Base-by-base conservation (phyloP, 352 stramenopile species). In the Globisporangium middletonii region DNA sequence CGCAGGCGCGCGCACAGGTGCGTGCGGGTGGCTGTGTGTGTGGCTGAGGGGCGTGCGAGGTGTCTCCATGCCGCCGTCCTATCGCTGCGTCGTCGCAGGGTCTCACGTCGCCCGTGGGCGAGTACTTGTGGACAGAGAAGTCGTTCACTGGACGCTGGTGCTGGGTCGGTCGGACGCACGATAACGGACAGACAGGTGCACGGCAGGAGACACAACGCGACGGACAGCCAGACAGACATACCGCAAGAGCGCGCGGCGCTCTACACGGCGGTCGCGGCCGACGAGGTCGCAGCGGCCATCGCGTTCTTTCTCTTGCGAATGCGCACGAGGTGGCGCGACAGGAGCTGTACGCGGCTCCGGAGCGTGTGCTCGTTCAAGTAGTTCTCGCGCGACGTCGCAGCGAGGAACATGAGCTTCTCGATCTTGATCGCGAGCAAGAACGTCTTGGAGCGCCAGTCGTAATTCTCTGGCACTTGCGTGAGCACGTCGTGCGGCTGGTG, bases 371-470 rank as follows among this genome's bases (percentile, higher is more conserved):
- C 69, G 64, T 88, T 72, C 47, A 85, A 48, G 65, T 88, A 88
- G 62, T 71, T 82, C 63, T 88, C 74, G 7, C 68, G 70, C 18
- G 77, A 82, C 41, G 67, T 62, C 5, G 77, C 74, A 0, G 75
- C 60, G 49, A 76, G 58, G 59, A 88, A 88, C 63, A 88, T 78
- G 67, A 88, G 68, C 16, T 72, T 68, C 51, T 88, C 77, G 56
- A 88, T 76, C 64, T 88, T 88, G 71, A 88, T 72, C 26, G 77
- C 74, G 50, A 88, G 62, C 45, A 72, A 70, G 59, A 88, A 85
- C 18, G 75, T 85, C 69, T 85, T 88, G 57, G 72, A 77, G 49
- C 64, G 57, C 77, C 77, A 88, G 62, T 85, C 70, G 46, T 63
- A 72, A 71, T 88, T 88, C 60, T 85, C 71, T 5, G 76, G 71